phyloP scores from a whole-genome alignment of 768 basidiomycete species.

The Lactarius deliciosus region DNA sequence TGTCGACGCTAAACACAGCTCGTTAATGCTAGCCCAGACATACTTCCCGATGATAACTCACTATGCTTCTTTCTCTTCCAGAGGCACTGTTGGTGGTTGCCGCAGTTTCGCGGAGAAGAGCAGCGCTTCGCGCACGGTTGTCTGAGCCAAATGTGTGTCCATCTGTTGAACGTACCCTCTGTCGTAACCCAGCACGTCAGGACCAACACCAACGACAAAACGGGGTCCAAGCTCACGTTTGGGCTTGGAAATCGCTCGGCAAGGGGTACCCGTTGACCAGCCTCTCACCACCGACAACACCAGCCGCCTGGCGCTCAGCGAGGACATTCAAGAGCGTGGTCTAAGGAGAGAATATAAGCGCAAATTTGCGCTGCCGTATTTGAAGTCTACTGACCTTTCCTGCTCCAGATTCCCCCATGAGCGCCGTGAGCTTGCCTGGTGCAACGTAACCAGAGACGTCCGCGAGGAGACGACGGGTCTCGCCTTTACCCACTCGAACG shows the following conservation, averaged over 20 bases:
- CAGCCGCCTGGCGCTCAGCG: slow-evolving; percentile 41
- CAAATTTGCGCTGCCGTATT: no score
- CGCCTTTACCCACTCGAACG: slow-evolving; percentile 51
- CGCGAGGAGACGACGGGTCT: slow-evolving; percentile 53
- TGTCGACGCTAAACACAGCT: slow-evolving; percentile 46
- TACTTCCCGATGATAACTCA: slow-evolving; percentile 38
- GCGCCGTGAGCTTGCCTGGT: slow-evolving; percentile 76
- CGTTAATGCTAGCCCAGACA: background rate
- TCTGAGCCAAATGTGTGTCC: slow-evolving; percentile 73
- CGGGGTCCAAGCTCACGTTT: slow-evolving; percentile 43
- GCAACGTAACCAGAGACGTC: slow-evolving; percentile 78
- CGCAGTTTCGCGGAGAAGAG: slow-evolving; percentile 77
- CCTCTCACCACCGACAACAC: slow-evolving; percentile 43
- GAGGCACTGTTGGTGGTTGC: slow-evolving; percentile 63
- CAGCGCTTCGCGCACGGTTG: slow-evolving; percentile 80
- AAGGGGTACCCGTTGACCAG: slow-evolving; percentile 47
- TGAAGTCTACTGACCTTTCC: slow-evolving; percentile 40
- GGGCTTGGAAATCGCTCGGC: slow-evolving; percentile 53
- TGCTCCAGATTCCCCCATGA: slow-evolving; percentile 65
- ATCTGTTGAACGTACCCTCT: slow-evolving; percentile 87
- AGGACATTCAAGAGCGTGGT: slow-evolving; percentile 53
- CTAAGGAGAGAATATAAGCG: slow-evolving; percentile 29
- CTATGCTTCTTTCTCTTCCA: slow-evolving; percentile 77
- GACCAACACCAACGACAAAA: slow-evolving; percentile 40
- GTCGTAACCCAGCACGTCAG: background rate